Evolutionary conservation across 78 protist species (phyloP).

Genomic region (Dictyostelium purpureum): DNA sequence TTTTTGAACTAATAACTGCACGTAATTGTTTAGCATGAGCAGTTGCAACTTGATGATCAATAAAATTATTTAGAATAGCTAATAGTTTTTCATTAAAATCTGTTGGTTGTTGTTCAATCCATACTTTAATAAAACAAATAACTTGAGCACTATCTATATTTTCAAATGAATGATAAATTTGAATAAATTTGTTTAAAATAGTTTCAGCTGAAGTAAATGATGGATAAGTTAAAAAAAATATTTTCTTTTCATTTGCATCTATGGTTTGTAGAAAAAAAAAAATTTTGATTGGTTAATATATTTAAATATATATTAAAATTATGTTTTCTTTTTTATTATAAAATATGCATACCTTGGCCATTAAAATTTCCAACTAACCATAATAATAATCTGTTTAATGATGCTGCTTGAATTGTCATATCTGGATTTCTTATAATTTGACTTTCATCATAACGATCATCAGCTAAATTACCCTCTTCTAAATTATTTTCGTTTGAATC

Average conservation of each 20-base stretch:
- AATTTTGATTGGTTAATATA: neutral
- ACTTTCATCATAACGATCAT: constrained; percentile 39
- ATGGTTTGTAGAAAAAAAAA: neutral
- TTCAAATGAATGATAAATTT: constrained; percentile 49
- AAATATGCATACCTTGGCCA: constrained; percentile 9
- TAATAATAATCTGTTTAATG: constrained; percentile 50
- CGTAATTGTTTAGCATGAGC: constrained; percentile 35
- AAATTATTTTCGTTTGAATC: neutral
- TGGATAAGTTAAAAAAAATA: constrained; percentile 76
- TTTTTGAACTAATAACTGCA: neutral
- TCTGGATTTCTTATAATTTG: constrained; percentile 50
- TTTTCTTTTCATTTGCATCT: constrained; percentile 50
- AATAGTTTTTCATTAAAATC: constrained; percentile 70
- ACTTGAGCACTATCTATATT: constrained; percentile 23
- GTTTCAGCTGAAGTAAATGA: constrained; percentile 75
- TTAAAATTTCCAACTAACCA: constrained; percentile 44
- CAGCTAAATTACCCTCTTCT: constrained; percentile 23
- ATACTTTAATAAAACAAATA: constrained; percentile 24
- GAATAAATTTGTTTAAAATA: constrained; percentile 68
- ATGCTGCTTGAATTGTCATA: constrained; percentile 45
- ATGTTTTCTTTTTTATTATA: neutral
- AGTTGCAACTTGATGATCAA: constrained; percentile 49
- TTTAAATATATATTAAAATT: neutral
- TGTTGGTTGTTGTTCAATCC: constrained; percentile 65
- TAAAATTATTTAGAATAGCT: constrained; percentile 65